Evolutionary conservation across 2,329 filamentous ascomycete genomes (phyloP).

Genomic region (Fusarium brevicatenulatum): DNA sequence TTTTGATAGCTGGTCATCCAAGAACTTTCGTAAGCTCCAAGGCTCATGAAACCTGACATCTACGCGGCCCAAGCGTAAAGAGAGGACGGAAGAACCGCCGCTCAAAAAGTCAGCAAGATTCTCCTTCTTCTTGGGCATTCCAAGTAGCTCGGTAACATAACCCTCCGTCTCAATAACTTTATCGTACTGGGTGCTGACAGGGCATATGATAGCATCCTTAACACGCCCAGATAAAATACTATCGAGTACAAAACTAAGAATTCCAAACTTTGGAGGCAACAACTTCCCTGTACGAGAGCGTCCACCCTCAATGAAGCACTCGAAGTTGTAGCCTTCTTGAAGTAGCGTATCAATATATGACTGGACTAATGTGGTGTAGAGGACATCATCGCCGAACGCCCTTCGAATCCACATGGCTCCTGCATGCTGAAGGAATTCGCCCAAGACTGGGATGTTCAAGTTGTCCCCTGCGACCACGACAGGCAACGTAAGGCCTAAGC

Average conservation of each 20-base stretch:
- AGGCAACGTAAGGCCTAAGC: conserved; percentile 86
- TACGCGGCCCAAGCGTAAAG: conserved; percentile 87
- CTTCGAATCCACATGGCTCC: conserved; percentile 96
- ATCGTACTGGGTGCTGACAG: conserved; percentile 97
- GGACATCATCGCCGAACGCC: conserved; percentile 88
- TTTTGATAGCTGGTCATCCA: conserved; percentile 76
- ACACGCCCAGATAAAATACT: conserved; percentile 89
- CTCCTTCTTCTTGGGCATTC: conserved; percentile 94
- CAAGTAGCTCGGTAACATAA: conserved; percentile 93
- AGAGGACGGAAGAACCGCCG: conserved; percentile 84
- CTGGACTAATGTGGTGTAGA: conserved; percentile 94
- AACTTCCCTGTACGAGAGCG: conserved; percentile 94
- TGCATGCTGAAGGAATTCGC: conserved; percentile 92
- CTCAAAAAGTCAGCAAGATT: conserved; percentile 91
- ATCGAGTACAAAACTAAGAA: conserved; percentile 90
- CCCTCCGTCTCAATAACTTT: conserved; percentile 98
- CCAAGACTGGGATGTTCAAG: conserved; percentile 91
- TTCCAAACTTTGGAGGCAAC: conserved; percentile 93
- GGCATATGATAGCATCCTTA: conserved; percentile 91
- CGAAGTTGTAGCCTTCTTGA: conserved; percentile 91
- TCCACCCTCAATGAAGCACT: conserved; percentile 97
- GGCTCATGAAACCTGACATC: conserved; percentile 97
- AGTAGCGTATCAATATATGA: conserved; percentile 93
- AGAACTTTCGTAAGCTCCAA: conserved; percentile 87
- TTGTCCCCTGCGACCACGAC: conserved; percentile 97